These are phyloP conservation scores for Avena atlantica DNA, from an alignment of 176 grass and related monocot species.

Conservation along the genomic window DNA sequence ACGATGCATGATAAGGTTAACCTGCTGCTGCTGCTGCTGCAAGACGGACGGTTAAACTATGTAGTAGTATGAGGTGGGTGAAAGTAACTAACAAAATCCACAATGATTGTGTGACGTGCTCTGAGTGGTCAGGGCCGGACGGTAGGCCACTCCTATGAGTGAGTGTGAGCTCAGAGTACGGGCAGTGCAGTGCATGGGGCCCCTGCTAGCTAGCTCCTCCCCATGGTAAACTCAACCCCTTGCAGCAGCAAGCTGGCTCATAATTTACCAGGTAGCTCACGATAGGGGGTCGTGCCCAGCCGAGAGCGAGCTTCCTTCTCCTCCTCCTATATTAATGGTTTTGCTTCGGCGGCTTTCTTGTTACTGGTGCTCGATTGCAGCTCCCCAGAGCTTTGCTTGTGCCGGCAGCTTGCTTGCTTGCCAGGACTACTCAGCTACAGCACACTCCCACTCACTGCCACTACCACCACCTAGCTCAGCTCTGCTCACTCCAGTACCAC, in stretches of 20 bases:
- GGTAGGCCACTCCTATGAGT: not conserved
- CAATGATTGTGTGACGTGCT: constrained; percentile 14
- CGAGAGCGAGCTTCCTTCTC: not conserved
- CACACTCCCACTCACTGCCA: not conserved
- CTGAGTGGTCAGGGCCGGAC: not conserved
- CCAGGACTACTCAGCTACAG: not conserved
- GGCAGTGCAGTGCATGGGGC: constrained; percentile 9
- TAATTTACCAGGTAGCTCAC: not conserved
- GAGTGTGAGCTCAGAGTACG: constrained; percentile 11
- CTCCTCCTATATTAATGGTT: constrained; percentile 35
- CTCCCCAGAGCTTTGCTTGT: constrained; percentile 8
- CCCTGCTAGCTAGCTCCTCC: not conserved
- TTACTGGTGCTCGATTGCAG: constrained; percentile 36
- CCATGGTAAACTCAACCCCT: not conserved
- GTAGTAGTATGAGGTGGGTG: not conserved
- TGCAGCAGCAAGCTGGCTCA: not conserved
- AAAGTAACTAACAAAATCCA: not conserved
- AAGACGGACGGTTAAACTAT: not conserved
- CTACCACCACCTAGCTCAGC: not conserved
- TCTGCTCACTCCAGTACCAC: not conserved
- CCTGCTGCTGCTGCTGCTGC: too few relatives aligned
- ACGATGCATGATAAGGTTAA: not conserved
- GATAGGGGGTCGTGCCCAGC: not conserved
- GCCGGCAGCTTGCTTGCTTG: not conserved
- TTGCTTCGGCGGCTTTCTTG: constrained; percentile 33